Percentiles rank a stretch among this genome's conserved stretches.
These are phyloP conservation scores for Marasmius tenuissimus DNA, from an alignment of 1,284 basidiomycete genomes.

Conservation along the genomic window DNA sequence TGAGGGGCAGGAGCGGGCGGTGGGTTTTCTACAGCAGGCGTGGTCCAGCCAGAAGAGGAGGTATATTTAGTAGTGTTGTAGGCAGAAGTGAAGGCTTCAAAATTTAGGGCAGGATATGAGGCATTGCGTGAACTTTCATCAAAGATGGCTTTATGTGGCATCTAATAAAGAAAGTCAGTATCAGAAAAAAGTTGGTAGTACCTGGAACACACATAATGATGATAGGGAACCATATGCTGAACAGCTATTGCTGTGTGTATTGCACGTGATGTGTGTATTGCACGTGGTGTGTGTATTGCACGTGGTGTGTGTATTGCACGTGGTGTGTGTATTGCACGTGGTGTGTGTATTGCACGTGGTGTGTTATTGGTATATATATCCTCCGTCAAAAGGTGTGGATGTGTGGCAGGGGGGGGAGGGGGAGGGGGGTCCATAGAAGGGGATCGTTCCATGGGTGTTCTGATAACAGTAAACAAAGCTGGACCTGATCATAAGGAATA, in stretches of 20 bases:
- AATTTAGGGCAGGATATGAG: not conserved
- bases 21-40: not conserved
- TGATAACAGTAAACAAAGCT: not conserved
- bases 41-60: not conserved
- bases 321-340: too few relatives aligned
- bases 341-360: not conserved
- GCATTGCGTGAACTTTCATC: not conserved
- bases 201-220: not conserved
- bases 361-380: not conserved
- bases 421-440: not conserved
- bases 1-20: not conserved
- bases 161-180: not conserved
- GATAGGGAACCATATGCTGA: not conserved
- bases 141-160: not conserved
- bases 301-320: too few relatives aligned
- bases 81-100: not conserved
- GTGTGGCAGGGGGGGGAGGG: not conserved
- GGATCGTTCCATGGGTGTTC: not conserved
- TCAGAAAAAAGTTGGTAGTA: not conserved
- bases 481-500: not conserved
- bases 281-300: too few relatives aligned
- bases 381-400: not conserved
- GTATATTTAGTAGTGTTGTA: not conserved
- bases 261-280: too few relatives aligned
- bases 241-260: not conserved